Evolutionary conservation across 129 eudicot species (phyloP).

Genomic region (Deinandra increscens): DNA sequence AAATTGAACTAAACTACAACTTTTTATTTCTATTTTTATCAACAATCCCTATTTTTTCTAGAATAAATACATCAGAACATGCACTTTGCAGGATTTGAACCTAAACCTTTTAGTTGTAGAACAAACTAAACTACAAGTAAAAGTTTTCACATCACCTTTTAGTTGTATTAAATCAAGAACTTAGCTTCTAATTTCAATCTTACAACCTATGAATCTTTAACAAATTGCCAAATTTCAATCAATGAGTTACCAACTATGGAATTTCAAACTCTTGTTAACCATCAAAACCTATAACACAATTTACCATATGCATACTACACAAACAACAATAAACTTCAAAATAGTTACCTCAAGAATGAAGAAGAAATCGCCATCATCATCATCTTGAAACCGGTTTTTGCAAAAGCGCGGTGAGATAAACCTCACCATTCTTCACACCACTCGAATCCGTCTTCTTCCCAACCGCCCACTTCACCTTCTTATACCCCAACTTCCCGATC

Average conservation of each 20-base stretch:
- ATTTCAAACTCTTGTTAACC: slow-evolving; percentile 7
- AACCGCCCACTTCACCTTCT: slow-evolving; percentile 92
- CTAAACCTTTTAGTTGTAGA: too few species aligned
- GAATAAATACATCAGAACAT: too few species aligned
- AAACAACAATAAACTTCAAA: background rate
- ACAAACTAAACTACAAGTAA: too few species aligned
- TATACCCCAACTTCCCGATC: slow-evolving; percentile 81
- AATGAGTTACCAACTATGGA: slow-evolving; percentile 1
- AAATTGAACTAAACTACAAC: background rate
- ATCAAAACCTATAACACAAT: background rate
- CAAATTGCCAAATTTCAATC: slow-evolving; percentile 1
- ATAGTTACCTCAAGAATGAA: slow-evolving; percentile 30
- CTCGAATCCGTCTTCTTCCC: slow-evolving; percentile 74
- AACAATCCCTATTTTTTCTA: too few species aligned
- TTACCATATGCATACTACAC: background rate
- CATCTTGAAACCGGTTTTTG: slow-evolving; percentile 81
- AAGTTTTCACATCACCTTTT: background rate
- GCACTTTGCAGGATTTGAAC: too few species aligned
- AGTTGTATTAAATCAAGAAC: background rate
- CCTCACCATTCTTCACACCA: slow-evolving; percentile 93
- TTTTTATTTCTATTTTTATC: too few species aligned
- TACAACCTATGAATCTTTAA: slow-evolving; percentile 12
- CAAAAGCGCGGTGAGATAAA: slow-evolving; percentile 84
- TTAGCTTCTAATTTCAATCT: slow-evolving; percentile 15
- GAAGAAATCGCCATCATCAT: slow-evolving; percentile 12